These are phyloP conservation scores for Coemansia sp. DNA, from an alignment of 192 early-diverging fungal species.

Conservation along the genomic window DNA sequence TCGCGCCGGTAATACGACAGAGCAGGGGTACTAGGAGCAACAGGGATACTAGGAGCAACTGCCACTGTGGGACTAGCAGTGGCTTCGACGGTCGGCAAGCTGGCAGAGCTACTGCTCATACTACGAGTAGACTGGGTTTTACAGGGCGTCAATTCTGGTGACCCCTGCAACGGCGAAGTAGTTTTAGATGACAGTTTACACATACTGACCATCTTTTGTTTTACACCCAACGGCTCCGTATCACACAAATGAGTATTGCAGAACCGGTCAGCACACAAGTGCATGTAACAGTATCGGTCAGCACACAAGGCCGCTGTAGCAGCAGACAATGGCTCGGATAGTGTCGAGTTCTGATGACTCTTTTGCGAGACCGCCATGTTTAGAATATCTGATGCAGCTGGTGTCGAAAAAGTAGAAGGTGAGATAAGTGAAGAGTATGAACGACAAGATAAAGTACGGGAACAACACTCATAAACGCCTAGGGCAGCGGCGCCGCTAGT, in stretches of 20 bases:
- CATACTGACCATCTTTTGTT: conserved; percentile 38
- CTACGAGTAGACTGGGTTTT: neutral
- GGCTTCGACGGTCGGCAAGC: neutral
- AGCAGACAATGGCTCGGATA: neutral
- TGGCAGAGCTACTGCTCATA: neutral
- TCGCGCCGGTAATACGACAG: conserved; percentile 67
- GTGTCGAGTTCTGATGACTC: neutral
- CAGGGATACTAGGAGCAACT: too few species aligned
- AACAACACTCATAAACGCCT: neutral
- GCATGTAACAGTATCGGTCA: neutral
- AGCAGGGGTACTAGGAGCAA: conserved; percentile 16
- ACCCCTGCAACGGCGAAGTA: neutral
- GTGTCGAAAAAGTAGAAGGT: neutral
- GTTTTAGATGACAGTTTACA: conserved; percentile 16
- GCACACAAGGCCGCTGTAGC: neutral
- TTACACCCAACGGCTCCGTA: conserved; percentile 6
- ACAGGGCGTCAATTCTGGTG: neutral
- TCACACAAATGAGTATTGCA: neutral
- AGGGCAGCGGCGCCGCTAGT: neutral
- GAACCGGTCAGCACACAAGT: neutral
- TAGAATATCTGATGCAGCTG: neutral
- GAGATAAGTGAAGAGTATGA: neutral
- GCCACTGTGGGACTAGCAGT: neutral
- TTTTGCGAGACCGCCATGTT: conserved; percentile 1
- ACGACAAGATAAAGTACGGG: neutral